Base-by-base conservation (phyloP, 2,329 filamentous ascomycete genomes). In the Pseudofabraea citricarpa region DNA sequence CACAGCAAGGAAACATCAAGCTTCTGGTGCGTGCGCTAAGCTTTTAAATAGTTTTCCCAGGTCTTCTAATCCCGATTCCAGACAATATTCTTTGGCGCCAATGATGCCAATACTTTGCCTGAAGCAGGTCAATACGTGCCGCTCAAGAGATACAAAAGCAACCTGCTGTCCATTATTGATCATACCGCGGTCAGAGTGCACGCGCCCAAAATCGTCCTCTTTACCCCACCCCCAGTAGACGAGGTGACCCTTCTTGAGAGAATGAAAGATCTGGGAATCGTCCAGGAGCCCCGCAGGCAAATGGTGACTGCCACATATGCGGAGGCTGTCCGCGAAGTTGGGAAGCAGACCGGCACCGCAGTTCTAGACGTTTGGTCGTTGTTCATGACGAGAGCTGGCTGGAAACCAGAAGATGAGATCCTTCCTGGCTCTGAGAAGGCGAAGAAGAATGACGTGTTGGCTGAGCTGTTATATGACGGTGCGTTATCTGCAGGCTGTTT, bases 221-320 rank as follows among this genome's bases (percentile, higher is more conserved):
- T 96, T 35, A 85, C 87, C 0, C 88, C 90, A n/a, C 86, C 90
- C 1, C 90, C 90, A 0, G 67, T 93, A 33, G 85, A 95, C 56
- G 83, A 94, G 65, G 82, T 88, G 61, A 77, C 82, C 47, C 66
- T 52, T 5, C 35, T 27, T 16, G 43, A 47, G 31, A 40, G 21
- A 36, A 40, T 78, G 27, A 70, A 71, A 41, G 59, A 59, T 48
- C 62, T 72, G 24, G 75, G 79, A 58, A 46, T 31, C 40, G 47
- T 7, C 23, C 48, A 39, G 39, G 44, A 15, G 68, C 64, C 53
- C 70, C 70, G 55, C 75, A 70, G 51, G 72, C 77, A 18, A 54
- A 73, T 65, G 8, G 19, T 37, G 6, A 37, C 35, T 5, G 18
- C 18, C 9, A 70, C 87, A 70, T 65, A 88, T 63, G 58, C 79